Conservation (phyloP, 495 filamentous ascomycete genomes). For the Xylaria bambusicola region DNA sequence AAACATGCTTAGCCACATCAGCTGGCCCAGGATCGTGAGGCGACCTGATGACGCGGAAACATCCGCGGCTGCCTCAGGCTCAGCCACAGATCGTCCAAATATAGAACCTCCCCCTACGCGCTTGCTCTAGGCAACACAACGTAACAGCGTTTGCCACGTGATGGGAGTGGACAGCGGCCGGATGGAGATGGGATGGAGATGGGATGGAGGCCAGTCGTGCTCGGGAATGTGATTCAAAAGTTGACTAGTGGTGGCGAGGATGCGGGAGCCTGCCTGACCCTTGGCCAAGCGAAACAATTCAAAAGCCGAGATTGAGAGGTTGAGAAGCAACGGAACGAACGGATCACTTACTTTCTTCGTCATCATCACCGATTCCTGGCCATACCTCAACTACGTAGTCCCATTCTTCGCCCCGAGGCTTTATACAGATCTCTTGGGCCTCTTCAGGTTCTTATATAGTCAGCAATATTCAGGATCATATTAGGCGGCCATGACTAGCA, state of each 20-base stretch:
- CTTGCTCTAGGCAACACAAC: constrained; percentile 10
- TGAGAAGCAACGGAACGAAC: not conserved
- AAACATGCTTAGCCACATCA: constrained; percentile 6
- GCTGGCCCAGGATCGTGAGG: too few relatives aligned
- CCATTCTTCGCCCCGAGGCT: constrained; percentile 3
- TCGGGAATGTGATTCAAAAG: too few relatives aligned
- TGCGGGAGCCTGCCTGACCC: not conserved
- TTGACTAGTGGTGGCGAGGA: not conserved
- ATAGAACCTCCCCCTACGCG: constrained; percentile 15
- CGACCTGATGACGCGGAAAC: constrained; percentile 4
- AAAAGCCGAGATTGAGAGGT: not conserved
- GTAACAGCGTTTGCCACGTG: constrained; percentile 13
- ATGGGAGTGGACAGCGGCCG: not conserved
- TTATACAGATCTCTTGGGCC: not conserved
- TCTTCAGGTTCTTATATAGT: constrained; percentile 16
- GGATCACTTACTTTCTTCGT: constrained; percentile 4
- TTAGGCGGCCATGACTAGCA: constrained; percentile 15
- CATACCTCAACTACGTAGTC: constrained; percentile 17
- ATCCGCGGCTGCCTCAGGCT: constrained; percentile 6
- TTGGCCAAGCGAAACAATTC: not conserved
- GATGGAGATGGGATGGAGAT: too few relatives aligned
- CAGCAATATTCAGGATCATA: not conserved
- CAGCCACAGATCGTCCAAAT: constrained; percentile 9
- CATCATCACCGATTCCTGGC: constrained; percentile 11
- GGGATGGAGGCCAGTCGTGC: not conserved